Percentiles rank a stretch among this genome's conserved stretches.
Conservation (phyloP, 495 filamentous ascomycete genomes). For the Penicillium maclennaniae region DNA sequence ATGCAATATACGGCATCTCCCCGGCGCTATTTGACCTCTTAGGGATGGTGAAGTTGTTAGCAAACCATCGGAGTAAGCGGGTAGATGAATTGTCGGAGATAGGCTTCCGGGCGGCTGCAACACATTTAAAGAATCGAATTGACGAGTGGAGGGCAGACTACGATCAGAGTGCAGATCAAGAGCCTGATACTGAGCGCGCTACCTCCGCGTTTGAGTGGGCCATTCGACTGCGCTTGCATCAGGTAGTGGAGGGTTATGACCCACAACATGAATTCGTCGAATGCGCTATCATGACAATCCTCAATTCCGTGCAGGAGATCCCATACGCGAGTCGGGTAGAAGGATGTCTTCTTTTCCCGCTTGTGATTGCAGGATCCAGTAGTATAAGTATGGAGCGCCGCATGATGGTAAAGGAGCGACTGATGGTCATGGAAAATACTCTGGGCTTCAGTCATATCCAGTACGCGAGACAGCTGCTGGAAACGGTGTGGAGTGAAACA, state of each 20-base stretch:
- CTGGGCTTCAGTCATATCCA: conserved; percentile 28
- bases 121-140: conserved; percentile 17
- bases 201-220: conserved; percentile 30
- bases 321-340: conserved; percentile 28
- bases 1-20: conserved; percentile 24
- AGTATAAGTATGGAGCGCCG: conserved; percentile 21
- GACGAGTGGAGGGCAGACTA: conserved; percentile 22
- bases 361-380: conserved; percentile 27
- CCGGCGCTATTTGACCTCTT: conserved; percentile 23
- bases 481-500: conserved; percentile 18
- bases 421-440: conserved; percentile 32
- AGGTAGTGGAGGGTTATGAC: conserved; percentile 29
- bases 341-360: conserved; percentile 25
- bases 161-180: background rate
- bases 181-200: conserved; percentile 14
- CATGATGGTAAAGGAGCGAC: conserved; percentile 27
- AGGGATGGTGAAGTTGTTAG: conserved; percentile 28
- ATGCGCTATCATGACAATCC: conserved; percentile 11
- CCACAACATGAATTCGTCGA: conserved; percentile 19
- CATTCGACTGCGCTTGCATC: conserved; percentile 26
- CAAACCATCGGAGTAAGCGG: conserved; percentile 25
- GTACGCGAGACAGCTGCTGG: conserved; percentile 20
- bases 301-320: conserved; percentile 17
- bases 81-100: conserved; percentile 30
- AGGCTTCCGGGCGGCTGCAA: conserved; percentile 26